phyloP scores from a whole-genome alignment of 2,329 filamentous ascomycete species.

The Coleophoma cylindrospora region DNA sequence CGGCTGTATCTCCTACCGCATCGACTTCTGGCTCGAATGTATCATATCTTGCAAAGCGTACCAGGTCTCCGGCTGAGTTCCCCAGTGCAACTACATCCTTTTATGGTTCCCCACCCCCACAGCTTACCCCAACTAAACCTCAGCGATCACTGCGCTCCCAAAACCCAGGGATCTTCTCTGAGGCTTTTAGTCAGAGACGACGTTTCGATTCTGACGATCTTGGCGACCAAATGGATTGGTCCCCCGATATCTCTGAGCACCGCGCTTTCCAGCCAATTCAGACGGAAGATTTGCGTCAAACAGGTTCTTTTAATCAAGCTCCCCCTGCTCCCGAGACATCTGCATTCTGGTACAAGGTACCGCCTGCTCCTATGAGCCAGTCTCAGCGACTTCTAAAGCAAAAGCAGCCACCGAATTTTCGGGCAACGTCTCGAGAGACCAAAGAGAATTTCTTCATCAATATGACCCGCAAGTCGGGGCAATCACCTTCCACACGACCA shows the following conservation, averaged over 20 bases:
- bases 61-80: not conserved
- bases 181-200: no score
- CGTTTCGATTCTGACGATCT: no score
- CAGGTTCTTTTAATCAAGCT: not conserved
- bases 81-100: not conserved
- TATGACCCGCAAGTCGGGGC: not conserved
- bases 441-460: constrained; percentile 1
- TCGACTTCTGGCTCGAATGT: no score
- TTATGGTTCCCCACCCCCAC: not conserved
- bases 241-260: not conserved
- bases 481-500: not conserved
- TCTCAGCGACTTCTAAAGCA: not conserved
- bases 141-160: not conserved
- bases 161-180: no score
- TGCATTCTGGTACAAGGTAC: not conserved
- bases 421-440: not conserved
- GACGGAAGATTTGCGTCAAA: not conserved
- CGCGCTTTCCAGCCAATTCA: not conserved
- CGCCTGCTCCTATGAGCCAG: not conserved
- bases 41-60: no score
- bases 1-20: no score
- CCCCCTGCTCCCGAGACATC: not conserved
- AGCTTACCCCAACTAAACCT: not conserved
- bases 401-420: not conserved
- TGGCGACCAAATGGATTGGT: not conserved